Conservation (phyloP, 306 rosid genomes). For the Ziziphus jujuba region DNA sequence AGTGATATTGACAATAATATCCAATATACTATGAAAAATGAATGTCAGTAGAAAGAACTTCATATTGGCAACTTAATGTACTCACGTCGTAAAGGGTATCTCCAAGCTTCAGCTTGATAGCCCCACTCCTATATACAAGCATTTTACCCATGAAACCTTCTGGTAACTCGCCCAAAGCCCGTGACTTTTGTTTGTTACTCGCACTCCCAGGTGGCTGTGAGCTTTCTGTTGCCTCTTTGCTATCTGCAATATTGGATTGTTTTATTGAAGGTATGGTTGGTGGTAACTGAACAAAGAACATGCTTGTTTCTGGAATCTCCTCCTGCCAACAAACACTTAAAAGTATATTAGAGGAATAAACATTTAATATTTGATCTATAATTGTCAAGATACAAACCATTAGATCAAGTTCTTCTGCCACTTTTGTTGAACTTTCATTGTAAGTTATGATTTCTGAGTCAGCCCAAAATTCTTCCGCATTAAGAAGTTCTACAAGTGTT, state of each 20-base stretch:
- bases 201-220: slow-evolving; percentile 25
- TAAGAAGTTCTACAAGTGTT: slow-evolving; percentile 51
- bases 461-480: slow-evolving; percentile 71
- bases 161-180: slow-evolving; percentile 52
- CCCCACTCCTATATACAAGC: slow-evolving; percentile 78
- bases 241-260: slow-evolving; percentile 28
- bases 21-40: too few relatives aligned
- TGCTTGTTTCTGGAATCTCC: slow-evolving; percentile 58
- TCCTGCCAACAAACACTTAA: slow-evolving; percentile 52
- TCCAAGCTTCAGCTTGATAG: slow-evolving; percentile 75
- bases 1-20: not conserved
- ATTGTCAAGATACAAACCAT: slow-evolving; percentile 43
- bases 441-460: slow-evolving; percentile 43
- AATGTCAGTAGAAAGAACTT: too few relatives aligned
- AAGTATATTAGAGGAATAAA: slow-evolving; percentile 23
- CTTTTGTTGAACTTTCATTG: slow-evolving; percentile 47
- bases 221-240: slow-evolving; percentile 29
- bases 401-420: slow-evolving; percentile 67
- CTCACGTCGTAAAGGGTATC: slow-evolving; percentile 80
- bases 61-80: not conserved
- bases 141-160: slow-evolving; percentile 81
- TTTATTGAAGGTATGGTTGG: slow-evolving; percentile 45
- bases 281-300: slow-evolving; percentile 66
- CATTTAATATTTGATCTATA: slow-evolving; percentile 1
- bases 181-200: slow-evolving; percentile 23